Percentiles rank a stretch among this genome's conserved stretches.
Conservation (phyloP, 2,329 filamentous ascomycete species). For the Pyricularia sp. region DNA sequence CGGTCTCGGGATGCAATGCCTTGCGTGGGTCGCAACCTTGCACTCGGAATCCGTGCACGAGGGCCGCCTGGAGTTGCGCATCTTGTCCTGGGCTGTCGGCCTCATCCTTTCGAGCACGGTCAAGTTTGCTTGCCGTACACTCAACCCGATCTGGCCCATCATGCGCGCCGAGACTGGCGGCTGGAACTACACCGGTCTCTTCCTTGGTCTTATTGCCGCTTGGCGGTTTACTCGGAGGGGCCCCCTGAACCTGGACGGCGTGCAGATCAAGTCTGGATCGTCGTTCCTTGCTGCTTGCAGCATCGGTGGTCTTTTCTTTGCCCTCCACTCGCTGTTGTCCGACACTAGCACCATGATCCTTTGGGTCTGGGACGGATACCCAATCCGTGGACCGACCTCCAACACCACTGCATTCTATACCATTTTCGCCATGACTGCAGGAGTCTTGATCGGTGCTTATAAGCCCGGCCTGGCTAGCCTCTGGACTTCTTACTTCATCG, state of each 20-base stretch:
- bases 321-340: conserved; percentile 82
- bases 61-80: conserved; percentile 68
- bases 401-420: conserved; percentile 82
- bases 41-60: conserved; percentile 69
- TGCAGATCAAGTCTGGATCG: conserved; percentile 48
- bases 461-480: conserved; percentile 61
- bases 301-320: conserved; percentile 77
- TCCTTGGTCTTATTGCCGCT: conserved; percentile 66
- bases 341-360: conserved; percentile 98
- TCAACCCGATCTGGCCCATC: conserved; percentile 95
- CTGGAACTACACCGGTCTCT: conserved; percentile 77
- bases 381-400: conserved; percentile 76
- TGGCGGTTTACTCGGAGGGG: conserved; percentile 64
- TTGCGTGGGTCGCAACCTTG: conserved; percentile 78
- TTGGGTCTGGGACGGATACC: conserved; percentile 97
- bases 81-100: conserved; percentile 73
- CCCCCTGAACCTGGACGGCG: conserved; percentile 20
- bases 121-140: conserved; percentile 90
- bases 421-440: conserved; percentile 76
- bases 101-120: conserved; percentile 76
- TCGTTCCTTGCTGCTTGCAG: conserved; percentile 65
- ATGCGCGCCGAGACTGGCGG: conserved; percentile 86
- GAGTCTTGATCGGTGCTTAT: conserved; percentile 67
- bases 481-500: conserved; percentile 72
- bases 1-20: conserved; percentile 67